Evolutionary conservation across 352 stramenopile species (phyloP), one percentile per base, ranked within the genome.

Genomic region (Pythium sp.): DNA sequence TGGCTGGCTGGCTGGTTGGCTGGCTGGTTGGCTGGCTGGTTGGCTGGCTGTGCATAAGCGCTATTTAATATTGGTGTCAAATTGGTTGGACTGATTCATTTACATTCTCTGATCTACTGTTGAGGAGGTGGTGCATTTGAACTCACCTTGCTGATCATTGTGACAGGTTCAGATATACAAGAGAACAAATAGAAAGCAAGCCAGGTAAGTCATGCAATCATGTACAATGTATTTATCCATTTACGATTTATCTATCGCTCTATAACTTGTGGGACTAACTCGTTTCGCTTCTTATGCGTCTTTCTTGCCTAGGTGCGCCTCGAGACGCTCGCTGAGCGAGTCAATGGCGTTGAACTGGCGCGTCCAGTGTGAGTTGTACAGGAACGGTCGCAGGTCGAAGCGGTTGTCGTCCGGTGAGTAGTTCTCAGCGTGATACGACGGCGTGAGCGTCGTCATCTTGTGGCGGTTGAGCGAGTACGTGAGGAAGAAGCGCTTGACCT

Each of bases 381-480:
- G 81, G 83, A 99, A 99, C 60, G 92, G 97, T 24, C 97, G 89
- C 68, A 99, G 73, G 79, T 99, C 97, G 77, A 99, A 99, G 41
- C 94, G 93, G 86, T 99, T 99, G 84, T 99, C 97, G 79, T 99
- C 97, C 4, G 97, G 97, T 24, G 92, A 98, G 78, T 99, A 99
- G 76, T 94, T 97, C 78, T 99, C 97, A 24, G 96, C 97, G 76
- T 99, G 97, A 82, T 99, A 99, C 46, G 95, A 94, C 38, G 97
- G 97, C 57, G 97, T 99, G 59, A 99, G 85, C 18, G 96, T 99
- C 64, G 95, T 99, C 93, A 99, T 99, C 79, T 99, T 99, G 87
- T 99, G 97, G 26, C 97, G 91, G 81, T 99, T 99, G 69, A 99
- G 79, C 36, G 91, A 89, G 80, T 99, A 99, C 74, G 96, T 99